Evolutionary conservation across 352 stramenopile species (phyloP).

Genomic region (Phytopythium sindhum): DNA sequence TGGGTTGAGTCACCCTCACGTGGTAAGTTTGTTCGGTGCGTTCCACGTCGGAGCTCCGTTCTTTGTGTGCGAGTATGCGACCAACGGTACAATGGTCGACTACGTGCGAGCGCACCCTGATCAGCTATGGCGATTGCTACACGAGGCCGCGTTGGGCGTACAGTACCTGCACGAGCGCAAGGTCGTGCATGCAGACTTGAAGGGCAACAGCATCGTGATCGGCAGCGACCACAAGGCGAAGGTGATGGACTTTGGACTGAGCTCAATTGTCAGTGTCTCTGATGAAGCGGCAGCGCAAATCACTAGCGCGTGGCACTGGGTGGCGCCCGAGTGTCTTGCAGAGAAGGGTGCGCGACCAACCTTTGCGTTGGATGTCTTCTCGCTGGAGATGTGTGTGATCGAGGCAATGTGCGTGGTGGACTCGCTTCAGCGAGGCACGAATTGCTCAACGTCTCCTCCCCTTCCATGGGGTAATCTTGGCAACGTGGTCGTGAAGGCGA

Average conservation of each 20-base stretch:
- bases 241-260: constrained; percentile 30
- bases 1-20: constrained; percentile 25
- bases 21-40: constrained; percentile 28
- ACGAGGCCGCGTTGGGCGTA: constrained; percentile 24
- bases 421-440: background rate
- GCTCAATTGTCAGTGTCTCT: background rate
- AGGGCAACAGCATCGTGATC: constrained; percentile 31
- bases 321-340: constrained; percentile 14
- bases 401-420: constrained; percentile 8
- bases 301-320: constrained; percentile 18
- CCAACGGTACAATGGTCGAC: constrained; percentile 13
- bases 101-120: constrained; percentile 18
- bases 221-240: constrained; percentile 27
- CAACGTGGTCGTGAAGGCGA: background rate
- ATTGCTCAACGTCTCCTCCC: background rate
- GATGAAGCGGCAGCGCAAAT: constrained; percentile 7
- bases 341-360: constrained; percentile 1
- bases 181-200: constrained; percentile 36
- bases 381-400: constrained; percentile 16
- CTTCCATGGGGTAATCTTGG: background rate
- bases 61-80: constrained; percentile 28
- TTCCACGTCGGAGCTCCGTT: constrained; percentile 27
- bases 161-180: constrained; percentile 28
- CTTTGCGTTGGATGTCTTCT: constrained; percentile 17
- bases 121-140: constrained; percentile 22